Evolutionary conservation across 2,329 filamentous ascomycete species (phyloP), one percentile per base, ranked within the genome.

Genomic region (Colletotrichum filicis): DNA sequence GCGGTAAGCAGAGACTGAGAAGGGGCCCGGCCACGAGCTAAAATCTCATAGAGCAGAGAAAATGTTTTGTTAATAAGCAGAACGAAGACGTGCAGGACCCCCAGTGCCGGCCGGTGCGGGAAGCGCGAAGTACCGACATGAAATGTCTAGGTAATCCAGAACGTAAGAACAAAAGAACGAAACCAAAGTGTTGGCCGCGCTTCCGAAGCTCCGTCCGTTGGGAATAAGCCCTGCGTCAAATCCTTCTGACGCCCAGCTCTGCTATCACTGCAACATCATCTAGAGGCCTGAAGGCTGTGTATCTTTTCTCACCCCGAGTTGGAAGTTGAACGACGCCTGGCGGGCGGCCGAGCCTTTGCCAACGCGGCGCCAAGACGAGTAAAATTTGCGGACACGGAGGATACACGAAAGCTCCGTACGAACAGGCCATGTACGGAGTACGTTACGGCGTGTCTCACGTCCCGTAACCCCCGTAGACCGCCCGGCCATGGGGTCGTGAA

Each of bases 51-150:
- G 28, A 26, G 52, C 35, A 30, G 60, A 55, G 55, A 26, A 55
- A 37, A 56, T n/a, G 30, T 24, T 67, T 61, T 49, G 49, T 61
- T 30, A 57, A 67, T 19, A 53, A 24, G 28, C 19, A 49, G 42
- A 22, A 42, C 14, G 14, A 42, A 42, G 6, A 42, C 2, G 14
- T 19, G 37, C 42, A 49, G 19, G 19, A 6, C 22, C 5, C 6
- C 12, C 37, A 63, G 28, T 58, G 58, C 58, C 65, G 65, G 68
- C 64, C 26, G 49, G 37, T 52, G 57, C 64, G 49, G 69, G 37
- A 68, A 63, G 58, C 30, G 69, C 58, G 24, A 68, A 62, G 57
- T 70, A 60, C 60, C 42, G 68, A 65, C 32, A 46, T 35, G 24
- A 30, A 35, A 32, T 30, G 26, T 61, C 59, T 52, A 63, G 19